phyloP scores from a whole-genome alignment of 1,139 yeast species.

The Meyerozyma carpophila region DNA sequence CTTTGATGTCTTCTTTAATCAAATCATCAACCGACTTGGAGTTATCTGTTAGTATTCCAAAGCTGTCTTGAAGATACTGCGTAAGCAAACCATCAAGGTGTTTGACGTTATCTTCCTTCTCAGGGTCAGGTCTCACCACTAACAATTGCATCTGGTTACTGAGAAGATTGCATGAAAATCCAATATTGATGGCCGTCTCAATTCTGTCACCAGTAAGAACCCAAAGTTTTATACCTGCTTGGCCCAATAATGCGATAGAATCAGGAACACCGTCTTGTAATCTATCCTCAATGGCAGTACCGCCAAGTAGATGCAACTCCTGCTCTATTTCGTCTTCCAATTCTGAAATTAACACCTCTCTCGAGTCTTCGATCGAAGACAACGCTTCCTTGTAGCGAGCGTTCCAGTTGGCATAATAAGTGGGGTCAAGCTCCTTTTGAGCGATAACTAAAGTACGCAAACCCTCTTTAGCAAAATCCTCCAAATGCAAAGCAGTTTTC shows the following conservation, averaged over 20 bases:
- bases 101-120: constrained; percentile 16
- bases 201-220: constrained; percentile 96
- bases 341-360: constrained; percentile 74
- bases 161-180: constrained; percentile 88
- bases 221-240: constrained; percentile 96
- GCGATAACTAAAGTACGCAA: constrained; percentile 92
- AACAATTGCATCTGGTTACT: constrained; percentile 83
- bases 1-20: constrained; percentile 37
- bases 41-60: constrained; percentile 5
- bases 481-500: constrained; percentile 78
- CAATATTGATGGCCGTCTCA: constrained; percentile 96
- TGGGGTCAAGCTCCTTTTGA: constrained; percentile 62
- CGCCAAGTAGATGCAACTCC: constrained; percentile 72
- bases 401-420: constrained; percentile 64
- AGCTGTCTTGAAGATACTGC: constrained; percentile 10
- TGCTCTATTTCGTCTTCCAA: constrained; percentile 80
- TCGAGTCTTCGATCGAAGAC: constrained; percentile 63
- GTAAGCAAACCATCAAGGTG: constrained; percentile 33
- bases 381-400: constrained; percentile 64
- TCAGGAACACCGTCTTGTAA: constrained; percentile 96
- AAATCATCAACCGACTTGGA: constrained; percentile 21
- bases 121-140: constrained; percentile 47
- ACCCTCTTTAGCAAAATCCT: constrained; percentile 95
- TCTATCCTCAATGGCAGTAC: constrained; percentile 96
- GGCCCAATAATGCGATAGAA: constrained; percentile 74